phyloP scores from a whole-genome alignment of 257 asterid species.

The Rubia yunnanensis region DNA sequence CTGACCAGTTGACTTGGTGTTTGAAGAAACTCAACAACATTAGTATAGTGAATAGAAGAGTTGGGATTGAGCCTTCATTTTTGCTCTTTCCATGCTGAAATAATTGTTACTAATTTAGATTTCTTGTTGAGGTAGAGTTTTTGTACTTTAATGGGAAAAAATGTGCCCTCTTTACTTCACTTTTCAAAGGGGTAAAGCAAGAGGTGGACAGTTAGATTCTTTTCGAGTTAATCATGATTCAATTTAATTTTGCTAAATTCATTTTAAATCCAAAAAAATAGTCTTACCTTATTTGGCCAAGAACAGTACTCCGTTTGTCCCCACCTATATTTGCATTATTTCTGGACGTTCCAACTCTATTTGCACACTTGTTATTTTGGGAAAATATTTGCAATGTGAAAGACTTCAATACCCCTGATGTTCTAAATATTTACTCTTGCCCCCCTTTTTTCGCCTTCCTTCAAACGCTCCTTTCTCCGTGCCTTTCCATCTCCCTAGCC shows the following conservation, averaged over 20 bases:
- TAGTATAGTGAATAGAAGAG: slow-evolving; percentile 40
- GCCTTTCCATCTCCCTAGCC: neutral
- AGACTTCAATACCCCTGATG: too few relatives aligned
- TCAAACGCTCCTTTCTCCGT: neutral
- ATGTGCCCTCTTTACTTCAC: slow-evolving; percentile 17
- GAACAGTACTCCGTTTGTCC: too few relatives aligned
- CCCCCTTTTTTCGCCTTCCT: neutral
- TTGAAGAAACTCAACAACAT: slow-evolving; percentile 47
- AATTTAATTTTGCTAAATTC: too few relatives aligned
- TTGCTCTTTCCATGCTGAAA: slow-evolving; percentile 70
- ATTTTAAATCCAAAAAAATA: too few relatives aligned
- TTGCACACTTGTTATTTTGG: too few relatives aligned
- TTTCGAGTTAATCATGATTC: too few relatives aligned
- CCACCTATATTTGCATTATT: too few relatives aligned
- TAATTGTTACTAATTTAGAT: neutral
- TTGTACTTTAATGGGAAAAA: neutral
- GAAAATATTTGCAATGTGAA: too few relatives aligned
- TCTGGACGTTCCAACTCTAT: too few relatives aligned
- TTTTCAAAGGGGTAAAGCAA: slow-evolving; percentile 16
- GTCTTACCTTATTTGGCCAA: too few relatives aligned
- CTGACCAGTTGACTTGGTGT: slow-evolving; percentile 64
- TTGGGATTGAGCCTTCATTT: slow-evolving; percentile 53
- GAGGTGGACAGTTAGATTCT: slow-evolving; percentile 14
- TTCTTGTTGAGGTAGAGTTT: neutral
- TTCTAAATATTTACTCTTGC: neutral